These are phyloP conservation scores for Glutinoglossum americanum DNA, from an alignment of 495 filamentous ascomycete species.

Conservation along the genomic window DNA sequence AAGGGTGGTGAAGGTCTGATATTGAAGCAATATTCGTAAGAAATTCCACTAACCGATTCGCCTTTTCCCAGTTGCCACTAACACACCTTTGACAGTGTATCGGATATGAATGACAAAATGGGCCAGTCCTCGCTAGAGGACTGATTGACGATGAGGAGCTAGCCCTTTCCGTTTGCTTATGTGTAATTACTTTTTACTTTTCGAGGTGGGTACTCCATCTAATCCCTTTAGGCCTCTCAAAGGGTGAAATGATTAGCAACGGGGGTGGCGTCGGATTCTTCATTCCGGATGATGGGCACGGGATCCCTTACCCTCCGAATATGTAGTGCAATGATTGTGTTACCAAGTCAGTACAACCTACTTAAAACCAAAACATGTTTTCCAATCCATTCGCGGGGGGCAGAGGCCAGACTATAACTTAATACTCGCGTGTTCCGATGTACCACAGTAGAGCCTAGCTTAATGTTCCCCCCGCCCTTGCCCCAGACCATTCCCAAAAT, in stretches of 20 bases:
- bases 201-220: not conserved
- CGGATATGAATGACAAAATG: constrained; percentile 12
- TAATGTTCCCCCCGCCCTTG: too few relatives aligned
- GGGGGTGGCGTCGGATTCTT: not conserved
- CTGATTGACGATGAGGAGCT: constrained; percentile 1
- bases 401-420: too few relatives aligned
- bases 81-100: constrained; percentile 6
- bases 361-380: not conserved
- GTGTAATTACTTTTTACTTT: not conserved
- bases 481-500: too few relatives aligned
- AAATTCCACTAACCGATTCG: not conserved
- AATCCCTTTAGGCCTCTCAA: not conserved
- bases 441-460: too few relatives aligned
- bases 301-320: not conserved
- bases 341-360: not conserved
- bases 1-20: constrained; percentile 85
- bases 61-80: not conserved
- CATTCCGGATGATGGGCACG: not conserved
- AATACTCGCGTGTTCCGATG: too few relatives aligned
- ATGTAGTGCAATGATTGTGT: not conserved
- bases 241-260: not conserved
- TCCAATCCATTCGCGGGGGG: too few relatives aligned
- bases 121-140: constrained; percentile 7
- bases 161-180: not conserved
- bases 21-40: constrained; percentile 55